These are phyloP conservation scores for Colletotrichum cuscutae DNA, from an alignment of 2,329 filamentous ascomycete genomes.

Conservation along the genomic window DNA sequence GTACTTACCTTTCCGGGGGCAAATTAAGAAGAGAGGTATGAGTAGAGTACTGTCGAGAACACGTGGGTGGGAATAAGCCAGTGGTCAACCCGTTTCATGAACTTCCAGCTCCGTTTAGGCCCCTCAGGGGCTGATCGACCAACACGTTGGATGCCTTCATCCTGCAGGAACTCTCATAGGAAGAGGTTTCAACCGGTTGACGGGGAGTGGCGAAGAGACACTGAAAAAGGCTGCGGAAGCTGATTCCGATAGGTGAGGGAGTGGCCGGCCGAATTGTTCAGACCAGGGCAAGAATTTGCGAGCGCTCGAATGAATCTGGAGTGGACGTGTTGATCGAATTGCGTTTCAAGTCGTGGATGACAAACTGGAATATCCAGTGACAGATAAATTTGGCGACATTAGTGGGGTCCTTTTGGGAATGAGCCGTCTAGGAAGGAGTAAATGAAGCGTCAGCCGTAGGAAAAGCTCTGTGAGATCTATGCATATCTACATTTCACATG, in stretches of 20 bases:
- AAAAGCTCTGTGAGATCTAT: neutral
- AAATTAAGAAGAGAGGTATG: neutral
- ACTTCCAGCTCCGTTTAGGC: neutral
- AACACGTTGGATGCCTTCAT: slow-evolving; percentile 19
- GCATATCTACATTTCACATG: slow-evolving; percentile 1
- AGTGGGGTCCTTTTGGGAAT: neutral
- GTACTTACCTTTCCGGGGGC: neutral
- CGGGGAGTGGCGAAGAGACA: neutral
- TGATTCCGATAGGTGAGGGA: neutral
- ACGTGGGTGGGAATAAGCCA: slow-evolving; percentile 17
- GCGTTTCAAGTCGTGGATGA: neutral
- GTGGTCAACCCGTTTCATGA: slow-evolving; percentile 7
- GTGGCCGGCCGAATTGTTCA: neutral
- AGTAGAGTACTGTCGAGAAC: neutral
- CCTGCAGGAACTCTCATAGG: slow-evolving; percentile 16
- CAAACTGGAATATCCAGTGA: neutral
- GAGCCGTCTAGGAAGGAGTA: neutral
- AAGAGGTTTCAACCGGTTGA: slow-evolving; percentile 24
- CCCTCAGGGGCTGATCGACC: neutral
- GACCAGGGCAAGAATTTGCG: neutral
- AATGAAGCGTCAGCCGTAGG: neutral
- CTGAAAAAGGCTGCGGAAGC: neutral
- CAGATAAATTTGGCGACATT: neutral
- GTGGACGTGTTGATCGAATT: neutral
- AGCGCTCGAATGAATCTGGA: neutral